Evolutionary conservation across 2,329 filamentous ascomycete species (phyloP), one percentile per base, ranked within the genome.

Genomic region (Sporothrix schenckii): DNA sequence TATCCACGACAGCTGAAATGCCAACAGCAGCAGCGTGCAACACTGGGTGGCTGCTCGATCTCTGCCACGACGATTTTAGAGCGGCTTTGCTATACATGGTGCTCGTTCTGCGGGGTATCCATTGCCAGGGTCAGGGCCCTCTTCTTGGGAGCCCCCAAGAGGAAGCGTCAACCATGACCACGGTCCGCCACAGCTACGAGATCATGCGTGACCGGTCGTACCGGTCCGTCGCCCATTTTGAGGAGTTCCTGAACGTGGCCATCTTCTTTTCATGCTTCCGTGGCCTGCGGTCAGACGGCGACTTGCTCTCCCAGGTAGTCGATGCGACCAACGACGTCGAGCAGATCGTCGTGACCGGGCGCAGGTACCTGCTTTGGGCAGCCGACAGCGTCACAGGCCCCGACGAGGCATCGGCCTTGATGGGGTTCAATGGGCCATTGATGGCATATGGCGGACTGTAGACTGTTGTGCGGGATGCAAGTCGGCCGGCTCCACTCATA

Each of bases 41-140:
- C 49, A 61, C 53, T 0, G 44, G 50, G 44, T 77, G 75, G 73
- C 72, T 77, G 2, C 56, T 75, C 6, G 72, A 77, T 53, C 65
- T 77, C 4, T 75, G 74, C 69, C 74, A 75, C 50, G 76, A 75
- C 61, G 73, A 75, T 70, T 76, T 77, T 61, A 72, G 69, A 13
- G 72, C 72, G 0, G 75, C 75, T 0, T 70, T 76, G 56, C 60
- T 75, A 14, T 74, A 75, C 68, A 65, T 74, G 53, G 66, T 74
- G 4, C 65, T 76, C 1, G 69, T 72, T 1, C 54, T 73, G n/a
- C 73, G 74, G 10, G 54, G 69, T 2, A 68, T 63, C 7, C 41
- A 21, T n/a, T 27, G 34, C 56, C 39, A 24, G 19, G 50, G 16
- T 16, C 54, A 21, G 7, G 47, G 11, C 16, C 27, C 6, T 21